Conservation (phyloP, 177 flowering plant genomes). For the Vitis hybrid region DNA sequence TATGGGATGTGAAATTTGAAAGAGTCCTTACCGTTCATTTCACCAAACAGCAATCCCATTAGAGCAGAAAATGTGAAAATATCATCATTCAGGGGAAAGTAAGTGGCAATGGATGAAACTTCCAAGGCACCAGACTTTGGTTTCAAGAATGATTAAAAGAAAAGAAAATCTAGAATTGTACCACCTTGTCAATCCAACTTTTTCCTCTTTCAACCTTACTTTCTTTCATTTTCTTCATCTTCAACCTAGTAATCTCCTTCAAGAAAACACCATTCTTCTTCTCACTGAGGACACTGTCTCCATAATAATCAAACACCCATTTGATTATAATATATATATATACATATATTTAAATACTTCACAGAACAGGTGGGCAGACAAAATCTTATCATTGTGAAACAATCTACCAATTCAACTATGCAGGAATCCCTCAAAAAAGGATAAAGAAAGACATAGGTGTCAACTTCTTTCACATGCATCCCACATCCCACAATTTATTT, state of each 20-base stretch:
- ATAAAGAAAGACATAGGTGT: neutral
- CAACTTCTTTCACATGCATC: constrained; percentile 4
- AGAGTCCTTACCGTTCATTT: too few relatives aligned
- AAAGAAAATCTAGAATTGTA: neutral
- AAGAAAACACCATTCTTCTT: neutral
- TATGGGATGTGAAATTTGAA: too few relatives aligned
- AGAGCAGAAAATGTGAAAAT: neutral
- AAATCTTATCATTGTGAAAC: neutral
- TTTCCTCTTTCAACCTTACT: neutral
- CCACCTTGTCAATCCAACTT: neutral
- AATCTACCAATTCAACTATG: neutral
- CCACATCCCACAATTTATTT: neutral
- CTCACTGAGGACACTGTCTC: neutral
- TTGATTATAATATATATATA: too few relatives aligned
- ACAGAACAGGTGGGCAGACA: too few relatives aligned
- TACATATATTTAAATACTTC: too few relatives aligned
- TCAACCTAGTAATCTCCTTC: neutral
- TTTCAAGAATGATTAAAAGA: neutral
- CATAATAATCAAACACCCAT: too few relatives aligned
- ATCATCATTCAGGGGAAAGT: neutral
- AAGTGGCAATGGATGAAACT: neutral
- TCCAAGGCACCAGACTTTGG: neutral
- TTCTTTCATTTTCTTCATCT: neutral
- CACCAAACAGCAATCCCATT: too few relatives aligned
- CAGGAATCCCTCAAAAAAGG: neutral